Evolutionary conservation across 345 rosid genomes (phyloP).

Genomic region (Pistacia atlantica): DNA sequence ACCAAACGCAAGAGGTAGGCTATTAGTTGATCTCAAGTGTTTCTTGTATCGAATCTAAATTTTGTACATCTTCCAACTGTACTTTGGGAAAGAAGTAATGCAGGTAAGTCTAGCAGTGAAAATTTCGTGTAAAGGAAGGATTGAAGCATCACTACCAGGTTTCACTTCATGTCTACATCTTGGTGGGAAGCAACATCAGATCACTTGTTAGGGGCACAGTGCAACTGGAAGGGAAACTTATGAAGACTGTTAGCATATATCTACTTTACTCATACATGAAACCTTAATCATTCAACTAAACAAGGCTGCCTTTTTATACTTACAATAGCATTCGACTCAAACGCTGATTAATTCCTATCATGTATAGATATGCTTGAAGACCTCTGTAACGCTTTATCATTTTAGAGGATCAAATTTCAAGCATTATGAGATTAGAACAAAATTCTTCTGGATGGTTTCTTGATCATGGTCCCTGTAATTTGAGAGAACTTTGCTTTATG

Average conservation of each 20-base stretch:
- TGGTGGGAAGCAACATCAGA: conserved; percentile 11
- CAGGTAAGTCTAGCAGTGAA: conserved; percentile 36
- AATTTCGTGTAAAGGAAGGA: conserved; percentile 22
- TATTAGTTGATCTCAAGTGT: not conserved
- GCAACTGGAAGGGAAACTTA: not conserved
- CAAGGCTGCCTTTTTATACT: conserved; percentile 4
- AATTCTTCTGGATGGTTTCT: conserved; percentile 2
- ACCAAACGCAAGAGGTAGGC: conserved; percentile 82
- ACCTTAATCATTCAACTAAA: conserved; percentile 5
- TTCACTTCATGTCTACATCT: not conserved
- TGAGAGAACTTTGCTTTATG: conserved; percentile 1
- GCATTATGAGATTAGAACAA: conserved; percentile 3
- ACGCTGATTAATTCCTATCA: conserved; percentile 4
- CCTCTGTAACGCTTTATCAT: not conserved
- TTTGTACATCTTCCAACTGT: conserved; percentile 8
- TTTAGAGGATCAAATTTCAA: conserved; percentile 16
- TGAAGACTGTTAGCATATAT: not conserved
- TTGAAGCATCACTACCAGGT: not conserved
- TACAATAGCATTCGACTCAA: conserved; percentile 14
- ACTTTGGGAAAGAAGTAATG: conserved; percentile 26
- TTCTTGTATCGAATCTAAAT: conserved; percentile 5
- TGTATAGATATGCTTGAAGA: conserved; percentile 15
- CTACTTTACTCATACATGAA: not conserved
- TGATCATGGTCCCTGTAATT: conserved; percentile 5
- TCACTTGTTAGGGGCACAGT: not conserved